A percentile compares a stretch with the other conserved stretches of the same genome.
phyloP scores from a whole-genome alignment of 768 basidiomycete species.

The Crepidotus variabilis region DNA sequence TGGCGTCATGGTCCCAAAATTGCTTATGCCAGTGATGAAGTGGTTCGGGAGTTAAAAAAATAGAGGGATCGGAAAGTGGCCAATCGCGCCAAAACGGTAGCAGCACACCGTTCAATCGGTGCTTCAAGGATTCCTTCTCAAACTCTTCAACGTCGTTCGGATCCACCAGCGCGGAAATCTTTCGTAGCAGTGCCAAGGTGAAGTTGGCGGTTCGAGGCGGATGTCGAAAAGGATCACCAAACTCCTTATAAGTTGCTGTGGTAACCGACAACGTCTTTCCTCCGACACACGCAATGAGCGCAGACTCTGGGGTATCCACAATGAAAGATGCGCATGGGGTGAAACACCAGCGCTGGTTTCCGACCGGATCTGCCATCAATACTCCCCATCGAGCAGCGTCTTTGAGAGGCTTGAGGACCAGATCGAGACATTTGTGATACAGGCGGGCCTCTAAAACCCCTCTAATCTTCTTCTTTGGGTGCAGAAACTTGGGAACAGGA shows the following conservation, averaged over 20 bases:
- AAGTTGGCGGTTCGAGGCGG: slow-evolving; percentile 11
- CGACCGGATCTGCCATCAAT: slow-evolving; percentile 23
- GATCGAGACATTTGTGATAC: slow-evolving; percentile 23
- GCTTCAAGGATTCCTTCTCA: slow-evolving; percentile 3
- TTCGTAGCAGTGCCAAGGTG: slow-evolving; percentile 14
- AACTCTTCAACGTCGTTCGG: slow-evolving; percentile 20
- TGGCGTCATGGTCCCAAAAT: slow-evolving; percentile 32
- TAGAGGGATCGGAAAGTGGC: slow-evolving; percentile 21
- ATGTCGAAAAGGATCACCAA: slow-evolving; percentile 24
- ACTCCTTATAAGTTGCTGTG: slow-evolving; percentile 21
- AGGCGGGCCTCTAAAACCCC: slow-evolving; percentile 21
- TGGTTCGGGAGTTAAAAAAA: slow-evolving; percentile 27
- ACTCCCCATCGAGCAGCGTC: slow-evolving; percentile 19
- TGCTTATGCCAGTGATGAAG: slow-evolving; percentile 29
- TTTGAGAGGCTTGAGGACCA: slow-evolving; percentile 24
- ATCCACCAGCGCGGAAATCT: slow-evolving; percentile 3
- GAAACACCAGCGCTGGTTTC: slow-evolving; percentile 17
- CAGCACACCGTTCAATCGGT: slow-evolving; percentile 23
- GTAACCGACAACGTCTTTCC: slow-evolving; percentile 26
- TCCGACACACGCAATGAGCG: slow-evolving; percentile 18
- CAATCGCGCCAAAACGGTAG: slow-evolving; percentile 32
- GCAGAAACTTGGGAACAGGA: slow-evolving; percentile 24
- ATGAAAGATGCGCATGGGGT: slow-evolving; percentile 25
- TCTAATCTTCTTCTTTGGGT: slow-evolving; percentile 14
- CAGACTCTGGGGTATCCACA: slow-evolving; percentile 25